Evolutionary conservation across 805 yeast genomes (phyloP).

Genomic region (Citeromyces matritensis): DNA sequence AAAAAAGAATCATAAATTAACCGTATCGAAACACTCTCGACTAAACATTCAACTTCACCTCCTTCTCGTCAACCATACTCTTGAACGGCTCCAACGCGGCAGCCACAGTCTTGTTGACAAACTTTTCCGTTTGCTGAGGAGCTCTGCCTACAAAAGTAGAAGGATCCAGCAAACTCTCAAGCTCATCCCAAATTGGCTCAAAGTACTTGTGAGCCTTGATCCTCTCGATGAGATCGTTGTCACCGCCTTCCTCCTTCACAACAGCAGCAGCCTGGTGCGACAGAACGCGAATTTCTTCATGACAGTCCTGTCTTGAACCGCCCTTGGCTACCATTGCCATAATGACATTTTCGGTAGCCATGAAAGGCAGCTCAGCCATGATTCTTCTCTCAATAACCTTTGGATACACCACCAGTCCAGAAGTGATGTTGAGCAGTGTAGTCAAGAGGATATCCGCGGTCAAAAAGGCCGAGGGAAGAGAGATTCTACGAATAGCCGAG

Average conservation of each 20-base stretch:
- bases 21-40: not conserved
- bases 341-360: conserved; percentile 98
- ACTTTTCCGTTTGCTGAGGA: conserved; percentile 93
- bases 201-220: conserved; percentile 66
- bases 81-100: conserved; percentile 63
- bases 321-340: conserved; percentile 99
- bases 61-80: conserved; percentile 42
- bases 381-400: conserved; percentile 97
- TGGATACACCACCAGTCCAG: conserved; percentile 95
- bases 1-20: not conserved
- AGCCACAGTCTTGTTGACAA: conserved; percentile 71
- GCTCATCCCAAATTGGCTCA: conserved; percentile 75
- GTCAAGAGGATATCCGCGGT: conserved; percentile 89
- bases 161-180: conserved; percentile 77
- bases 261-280: conserved; percentile 96
- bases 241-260: conserved; percentile 97
- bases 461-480: conserved; percentile 90
- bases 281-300: conserved; percentile 91
- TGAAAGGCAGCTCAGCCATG: conserved; percentile 87
- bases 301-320: conserved; percentile 96
- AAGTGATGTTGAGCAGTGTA: conserved; percentile 80
- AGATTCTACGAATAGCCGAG: conserved; percentile 93
- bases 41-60: conserved; percentile 70
- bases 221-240: conserved; percentile 89
- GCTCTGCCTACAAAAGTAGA: conserved; percentile 96